phyloP scores from a whole-genome alignment of 345 rosid genomes.

The Eucalyptus viminalis region DNA sequence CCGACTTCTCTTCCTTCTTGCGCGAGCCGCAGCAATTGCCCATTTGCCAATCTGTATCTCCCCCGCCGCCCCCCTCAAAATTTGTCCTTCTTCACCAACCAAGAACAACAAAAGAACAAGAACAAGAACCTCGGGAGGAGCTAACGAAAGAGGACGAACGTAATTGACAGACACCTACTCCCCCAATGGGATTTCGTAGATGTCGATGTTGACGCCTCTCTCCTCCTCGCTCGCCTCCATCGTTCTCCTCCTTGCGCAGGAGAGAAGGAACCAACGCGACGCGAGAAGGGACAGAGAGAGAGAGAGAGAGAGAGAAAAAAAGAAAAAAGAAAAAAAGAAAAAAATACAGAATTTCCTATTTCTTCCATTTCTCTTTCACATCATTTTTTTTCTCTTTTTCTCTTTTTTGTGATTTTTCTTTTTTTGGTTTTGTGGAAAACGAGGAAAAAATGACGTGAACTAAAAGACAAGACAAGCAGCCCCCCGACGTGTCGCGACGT shows the following conservation, averaged over 20 bases:
- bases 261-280: neutral
- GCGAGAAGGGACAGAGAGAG: neutral
- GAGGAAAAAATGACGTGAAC: neutral
- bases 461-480: neutral
- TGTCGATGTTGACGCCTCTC: neutral
- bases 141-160: neutral
- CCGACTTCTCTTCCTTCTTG: neutral
- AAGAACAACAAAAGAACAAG: no score
- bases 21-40: slow-evolving; percentile 10
- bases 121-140: neutral
- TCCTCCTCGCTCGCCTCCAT: neutral
- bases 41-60: neutral
- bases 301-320: neutral
- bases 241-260: neutral
- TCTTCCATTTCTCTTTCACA: neutral
- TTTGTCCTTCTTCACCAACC: neutral
- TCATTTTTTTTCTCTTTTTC: neutral
- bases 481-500: neutral
- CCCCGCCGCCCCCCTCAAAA: neutral
- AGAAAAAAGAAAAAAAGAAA: neutral
- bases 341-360: neutral
- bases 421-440: neutral
- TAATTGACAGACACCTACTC: neutral
- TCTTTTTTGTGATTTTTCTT: no score
- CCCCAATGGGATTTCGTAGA: neutral